Evolutionary conservation across 140 eudicot species (phyloP), one percentile per base, ranked within the genome.

Genomic region (Cichorium intybus): DNA sequence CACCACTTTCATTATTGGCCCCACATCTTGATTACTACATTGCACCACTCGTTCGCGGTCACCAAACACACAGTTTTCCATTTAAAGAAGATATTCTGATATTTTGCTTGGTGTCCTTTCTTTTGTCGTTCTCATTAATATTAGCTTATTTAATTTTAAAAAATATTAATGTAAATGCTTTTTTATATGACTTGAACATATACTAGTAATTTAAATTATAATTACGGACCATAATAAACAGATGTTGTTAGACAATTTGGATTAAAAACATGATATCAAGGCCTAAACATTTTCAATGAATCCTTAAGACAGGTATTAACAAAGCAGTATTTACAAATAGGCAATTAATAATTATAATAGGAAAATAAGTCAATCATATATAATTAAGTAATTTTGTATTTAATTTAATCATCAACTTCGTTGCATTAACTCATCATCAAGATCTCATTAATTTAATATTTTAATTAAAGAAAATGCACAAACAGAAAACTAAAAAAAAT

Each of bases 11-110:
- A 34, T 46, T 23, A 22, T 66, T 22, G 39, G 35, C 61, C 27
- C 45, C 14, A 50, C 29, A 64, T 20, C 8, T 33, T 65, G 53
- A 50, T 7, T 20, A 11, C 59, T 64, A 20, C 51, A 60, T 60
- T 5, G 22, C 20, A 43, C 64, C 68, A 62, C 54, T 37, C 8
- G 24, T 22, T 4, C 4, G 7, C 14, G 4, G 18, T 43, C 49
- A 43, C 49, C 49, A 43, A 43, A 43, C 49, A 14, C 49, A 43
- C 15, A 43, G 4, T 43, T 24, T 62, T 15, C 60, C 29, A 26
- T 55, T 55, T 14, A 43, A 43, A 43, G 49, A 15, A 43, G 18
- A 43, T 43, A 43, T 43, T 43, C 7, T 15, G 20, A 43, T 43
- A 43, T 43, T 43, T 43, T 43, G 18, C 20, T 43, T 43, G 1